These are phyloP conservation scores for Hygrocybe coccinea DNA, from an alignment of 768 basidiomycete species.

Conservation along the genomic window DNA sequence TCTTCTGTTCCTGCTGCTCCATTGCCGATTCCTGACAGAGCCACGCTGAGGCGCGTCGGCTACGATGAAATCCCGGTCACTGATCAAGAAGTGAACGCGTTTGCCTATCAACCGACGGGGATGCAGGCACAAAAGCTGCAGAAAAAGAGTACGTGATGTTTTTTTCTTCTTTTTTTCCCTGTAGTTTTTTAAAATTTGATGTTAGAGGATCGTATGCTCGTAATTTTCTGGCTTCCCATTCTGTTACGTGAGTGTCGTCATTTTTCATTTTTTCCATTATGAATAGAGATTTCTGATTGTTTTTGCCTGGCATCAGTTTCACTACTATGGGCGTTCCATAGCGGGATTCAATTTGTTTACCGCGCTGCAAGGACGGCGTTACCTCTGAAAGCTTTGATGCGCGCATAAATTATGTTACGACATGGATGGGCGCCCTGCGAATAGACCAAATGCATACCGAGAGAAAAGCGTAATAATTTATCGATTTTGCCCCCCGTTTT, in stretches of 20 bases:
- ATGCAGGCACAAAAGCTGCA: constrained; percentile 44
- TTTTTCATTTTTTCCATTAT: not conserved
- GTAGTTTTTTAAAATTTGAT: constrained; percentile 11
- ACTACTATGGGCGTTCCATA: constrained; percentile 57
- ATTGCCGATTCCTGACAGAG: constrained; percentile 29
- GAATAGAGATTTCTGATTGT: no score
- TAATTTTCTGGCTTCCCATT: constrained; percentile 84
- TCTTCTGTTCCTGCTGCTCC: constrained; percentile 20
- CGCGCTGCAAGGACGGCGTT: constrained; percentile 46
- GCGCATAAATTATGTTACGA: no score
- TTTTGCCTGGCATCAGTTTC: constrained; percentile 41
- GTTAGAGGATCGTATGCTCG: constrained; percentile 77
- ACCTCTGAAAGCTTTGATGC: constrained; percentile 41
- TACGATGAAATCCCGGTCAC: constrained; percentile 50
- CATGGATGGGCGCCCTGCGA: no score
- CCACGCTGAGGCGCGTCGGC: constrained; percentile 31
- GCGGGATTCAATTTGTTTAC: constrained; percentile 47
- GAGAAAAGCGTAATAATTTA: not conserved
- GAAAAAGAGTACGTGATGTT: constrained; percentile 60
- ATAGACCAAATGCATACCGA: no score
- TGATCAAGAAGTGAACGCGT: constrained; percentile 65
- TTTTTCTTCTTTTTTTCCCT: not conserved
- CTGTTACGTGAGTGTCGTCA: constrained; percentile 56
- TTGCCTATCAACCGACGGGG: constrained; percentile 54
- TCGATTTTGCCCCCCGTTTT: not conserved